Evolutionary conservation across 164 flowering plant species (phyloP).

Genomic region (Magnolia officinalis): DNA sequence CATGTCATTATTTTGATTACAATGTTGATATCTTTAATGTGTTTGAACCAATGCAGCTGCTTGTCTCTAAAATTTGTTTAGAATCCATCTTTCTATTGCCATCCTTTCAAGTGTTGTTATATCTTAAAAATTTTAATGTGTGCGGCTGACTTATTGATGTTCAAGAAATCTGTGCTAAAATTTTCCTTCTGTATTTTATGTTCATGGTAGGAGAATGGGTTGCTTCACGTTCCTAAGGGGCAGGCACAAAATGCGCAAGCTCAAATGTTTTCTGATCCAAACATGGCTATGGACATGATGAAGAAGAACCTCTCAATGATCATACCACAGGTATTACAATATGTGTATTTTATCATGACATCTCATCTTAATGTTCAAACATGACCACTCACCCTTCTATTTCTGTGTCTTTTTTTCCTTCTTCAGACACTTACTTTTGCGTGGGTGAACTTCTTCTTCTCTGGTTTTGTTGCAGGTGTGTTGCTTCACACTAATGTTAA

Average conservation of each 20-base stretch:
- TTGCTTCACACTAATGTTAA: conserved; percentile 7
- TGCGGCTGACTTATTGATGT: neutral
- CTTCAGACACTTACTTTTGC: conserved; percentile 96
- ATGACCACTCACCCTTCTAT: conserved; percentile 1
- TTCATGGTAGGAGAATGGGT: conserved; percentile 79
- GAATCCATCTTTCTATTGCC: too few species aligned
- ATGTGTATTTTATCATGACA: neutral
- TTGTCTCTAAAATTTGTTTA: too few species aligned
- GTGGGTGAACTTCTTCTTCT: conserved; percentile 99
- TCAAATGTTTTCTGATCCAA: conserved; percentile 99
- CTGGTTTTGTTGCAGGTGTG: conserved; percentile 97
- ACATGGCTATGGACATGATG: conserved; percentile 99
- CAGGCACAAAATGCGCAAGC: conserved; percentile 90
- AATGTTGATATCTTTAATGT: too few species aligned
- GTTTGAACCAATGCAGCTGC: too few species aligned
- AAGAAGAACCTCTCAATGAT: conserved; percentile 99
- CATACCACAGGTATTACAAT: conserved; percentile 72
- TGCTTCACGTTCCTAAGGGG: conserved; percentile 81
- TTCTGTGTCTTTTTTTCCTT: conserved; percentile 3
- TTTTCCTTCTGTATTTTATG: neutral
- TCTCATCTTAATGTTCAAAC: neutral
- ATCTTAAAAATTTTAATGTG: neutral
- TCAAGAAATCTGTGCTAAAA: neutral
- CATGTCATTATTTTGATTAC: too few species aligned
- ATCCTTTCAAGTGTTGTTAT: neutral